These are phyloP conservation scores for Aureobasidium sp. DNA, from an alignment of 2,329 filamentous ascomycete genomes.

Conservation along the genomic window DNA sequence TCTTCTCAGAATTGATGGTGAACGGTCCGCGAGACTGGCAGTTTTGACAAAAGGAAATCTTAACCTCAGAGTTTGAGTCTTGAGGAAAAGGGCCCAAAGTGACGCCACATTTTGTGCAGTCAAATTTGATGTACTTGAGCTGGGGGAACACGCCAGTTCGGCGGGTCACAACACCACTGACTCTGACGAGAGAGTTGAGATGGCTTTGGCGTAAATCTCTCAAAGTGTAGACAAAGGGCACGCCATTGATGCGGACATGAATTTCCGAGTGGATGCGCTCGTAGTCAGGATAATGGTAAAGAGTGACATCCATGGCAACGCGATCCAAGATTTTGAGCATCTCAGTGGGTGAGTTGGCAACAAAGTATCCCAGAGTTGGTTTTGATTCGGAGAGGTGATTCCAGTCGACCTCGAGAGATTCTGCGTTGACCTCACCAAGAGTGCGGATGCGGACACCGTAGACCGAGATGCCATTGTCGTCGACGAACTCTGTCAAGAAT, in stretches of 20 bases:
- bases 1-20: constrained; percentile 93
- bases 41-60: constrained; percentile 91
- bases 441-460: constrained; percentile 92
- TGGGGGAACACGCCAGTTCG: constrained; percentile 95
- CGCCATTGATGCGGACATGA: constrained; percentile 90
- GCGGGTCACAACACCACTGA: constrained; percentile 90
- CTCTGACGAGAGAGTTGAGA: constrained; percentile 88
- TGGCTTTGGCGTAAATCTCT: constrained; percentile 92
- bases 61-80: constrained; percentile 92
- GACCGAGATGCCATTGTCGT: constrained; percentile 80
- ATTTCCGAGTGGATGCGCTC: constrained; percentile 97
- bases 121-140: constrained; percentile 97
- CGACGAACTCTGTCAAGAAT: constrained; percentile 92
- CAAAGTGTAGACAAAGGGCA: constrained; percentile 90
- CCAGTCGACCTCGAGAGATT: constrained; percentile 93
- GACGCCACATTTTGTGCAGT: constrained; percentile 86
- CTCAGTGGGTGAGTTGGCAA: constrained; percentile 92
- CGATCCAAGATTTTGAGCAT: constrained; percentile 94
- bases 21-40: constrained; percentile 95
- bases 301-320: constrained; percentile 91
- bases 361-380: constrained; percentile 88
- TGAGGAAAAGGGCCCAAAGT: constrained; percentile 95
- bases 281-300: constrained; percentile 95
- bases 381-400: constrained; percentile 85
- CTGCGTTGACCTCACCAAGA: constrained; percentile 93